Evolutionary conservation across 2,329 filamentous ascomycete species (phyloP), one percentile per base, ranked within the genome.

Genomic region (Meredithiella fracta): DNA sequence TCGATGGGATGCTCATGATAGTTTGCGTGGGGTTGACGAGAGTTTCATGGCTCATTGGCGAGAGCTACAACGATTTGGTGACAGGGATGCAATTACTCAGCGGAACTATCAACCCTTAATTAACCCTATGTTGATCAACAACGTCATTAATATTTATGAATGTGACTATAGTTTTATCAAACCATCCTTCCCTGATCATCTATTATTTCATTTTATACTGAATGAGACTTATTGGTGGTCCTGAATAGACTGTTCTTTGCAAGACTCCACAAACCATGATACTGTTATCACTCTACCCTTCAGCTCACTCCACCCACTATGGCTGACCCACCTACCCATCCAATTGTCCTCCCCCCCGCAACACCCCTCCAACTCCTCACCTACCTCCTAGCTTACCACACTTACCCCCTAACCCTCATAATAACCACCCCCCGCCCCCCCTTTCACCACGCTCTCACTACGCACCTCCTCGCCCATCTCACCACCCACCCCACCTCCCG

Each of bases 401-500:
- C 66, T 2, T 66, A 77, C 55, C 78, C 78, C 1, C 83, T 81
- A 0, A 84, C 80, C 0, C 67, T 95, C 49, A 67, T 95, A 58
- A 70, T 95, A 60, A 89, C 87, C 66, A 79, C 76, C 15, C 72
- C 79, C 0, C 79, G 77, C 58, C 69, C 76, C 0, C 72, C 74
- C 1, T 94, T 95, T 63, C 66, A 89, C 9, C 65, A 73, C 1
- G 71, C 79, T 20, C 70, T 91, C 20, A 63, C 72, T 38, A 58
- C 47, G 69, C 72, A 22, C 58, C 44, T 54, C 55, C 49, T 50
- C 40, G 47, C 42, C 47, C 37, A 15, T 17, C 52, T 59, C 61
- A 31, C 57, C 55, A 20, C 58, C 62, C 14, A 42, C 17, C 34
- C 53, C 17, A 17, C 20, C 62, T 62, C 65, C 34, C 34, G 34